These are phyloP conservation scores for Abrus pulchellus DNA, from an alignment of 306 rosid genomes.

Conservation along the genomic window DNA sequence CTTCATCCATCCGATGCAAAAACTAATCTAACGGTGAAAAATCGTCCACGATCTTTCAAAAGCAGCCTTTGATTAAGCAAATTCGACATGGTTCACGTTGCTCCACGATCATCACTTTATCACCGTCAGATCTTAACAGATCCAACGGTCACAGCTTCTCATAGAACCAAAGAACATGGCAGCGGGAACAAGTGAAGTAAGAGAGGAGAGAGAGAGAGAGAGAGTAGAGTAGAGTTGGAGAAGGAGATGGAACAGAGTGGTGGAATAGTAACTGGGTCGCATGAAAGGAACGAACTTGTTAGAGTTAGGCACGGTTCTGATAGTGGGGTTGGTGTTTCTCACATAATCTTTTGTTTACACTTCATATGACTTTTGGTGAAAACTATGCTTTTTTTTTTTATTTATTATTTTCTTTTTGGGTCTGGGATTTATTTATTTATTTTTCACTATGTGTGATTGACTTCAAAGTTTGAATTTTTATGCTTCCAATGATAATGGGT, in stretches of 20 bases:
- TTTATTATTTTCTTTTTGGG: not conserved
- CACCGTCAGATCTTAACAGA: constrained; percentile 44
- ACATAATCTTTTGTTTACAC: not conserved
- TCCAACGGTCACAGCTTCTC: constrained; percentile 42
- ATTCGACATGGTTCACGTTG: constrained; percentile 60
- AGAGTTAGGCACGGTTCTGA: constrained; percentile 86
- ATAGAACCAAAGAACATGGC: constrained; percentile 44
- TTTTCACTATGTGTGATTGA: constrained; percentile 17
- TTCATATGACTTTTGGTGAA: constrained; percentile 3
- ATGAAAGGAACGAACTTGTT: constrained; percentile 84
- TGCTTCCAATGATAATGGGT: constrained; percentile 42
- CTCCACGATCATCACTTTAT: constrained; percentile 59
- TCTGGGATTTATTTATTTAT: not conserved
- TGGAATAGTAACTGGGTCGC: constrained; percentile 87
- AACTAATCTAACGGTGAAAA: constrained; percentile 33
- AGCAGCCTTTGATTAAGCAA: constrained; percentile 68
- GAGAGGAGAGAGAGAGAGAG: constrained; percentile 33
- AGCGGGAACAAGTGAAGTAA: constrained; percentile 44
- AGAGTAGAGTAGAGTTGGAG: not conserved
- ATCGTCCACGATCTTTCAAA: constrained; percentile 61
- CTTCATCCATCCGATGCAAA: constrained; percentile 51
- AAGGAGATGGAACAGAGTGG: constrained; percentile 72
- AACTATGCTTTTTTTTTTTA: not conserved
- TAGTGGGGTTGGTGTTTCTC: constrained; percentile 67
- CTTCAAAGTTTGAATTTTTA: constrained; percentile 34